These are phyloP conservation scores for Trametes hirsuta DNA, from an alignment of 1,284 basidiomycete species.

Conservation along the genomic window DNA sequence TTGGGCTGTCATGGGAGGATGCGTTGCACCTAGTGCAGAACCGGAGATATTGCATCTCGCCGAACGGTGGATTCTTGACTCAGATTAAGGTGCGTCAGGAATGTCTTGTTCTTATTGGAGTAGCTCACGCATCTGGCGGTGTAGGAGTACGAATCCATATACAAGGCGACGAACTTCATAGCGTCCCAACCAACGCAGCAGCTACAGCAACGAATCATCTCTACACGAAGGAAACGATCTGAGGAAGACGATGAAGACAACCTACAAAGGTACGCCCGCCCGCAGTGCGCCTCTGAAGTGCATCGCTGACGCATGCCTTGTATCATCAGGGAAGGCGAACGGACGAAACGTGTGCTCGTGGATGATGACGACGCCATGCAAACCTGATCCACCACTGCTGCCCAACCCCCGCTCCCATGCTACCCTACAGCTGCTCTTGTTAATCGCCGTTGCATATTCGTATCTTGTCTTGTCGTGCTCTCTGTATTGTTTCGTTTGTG, in stretches of 20 bases:
- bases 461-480: constrained; percentile 6
- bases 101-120: neutral
- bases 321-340: constrained; percentile 29
- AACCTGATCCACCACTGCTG: constrained; percentile 12
- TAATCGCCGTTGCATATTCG: constrained; percentile 5
- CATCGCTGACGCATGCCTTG: neutral
- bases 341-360: constrained; percentile 30
- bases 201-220: constrained; percentile 46
- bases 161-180: constrained; percentile 72
- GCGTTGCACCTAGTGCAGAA: constrained; percentile 87
- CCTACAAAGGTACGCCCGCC: constrained; percentile 42
- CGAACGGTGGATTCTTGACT: constrained; percentile 84
- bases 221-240: constrained; percentile 64
- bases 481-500: constrained; percentile 9
- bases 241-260: constrained; percentile 70
- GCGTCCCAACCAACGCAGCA: constrained; percentile 54
- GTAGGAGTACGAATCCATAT: constrained; percentile 90
- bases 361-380: constrained; percentile 37
- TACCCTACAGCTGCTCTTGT: neutral
- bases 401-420: neutral
- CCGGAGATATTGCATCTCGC: constrained; percentile 87
- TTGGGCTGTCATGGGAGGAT: constrained; percentile 80
- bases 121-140: neutral
- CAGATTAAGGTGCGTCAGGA: constrained; percentile 74
- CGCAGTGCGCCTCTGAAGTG: neutral